Evolutionary conservation across 345 rosid species (phyloP), one percentile per base, ranked within the genome.

Genomic region (Brassica carinata): DNA sequence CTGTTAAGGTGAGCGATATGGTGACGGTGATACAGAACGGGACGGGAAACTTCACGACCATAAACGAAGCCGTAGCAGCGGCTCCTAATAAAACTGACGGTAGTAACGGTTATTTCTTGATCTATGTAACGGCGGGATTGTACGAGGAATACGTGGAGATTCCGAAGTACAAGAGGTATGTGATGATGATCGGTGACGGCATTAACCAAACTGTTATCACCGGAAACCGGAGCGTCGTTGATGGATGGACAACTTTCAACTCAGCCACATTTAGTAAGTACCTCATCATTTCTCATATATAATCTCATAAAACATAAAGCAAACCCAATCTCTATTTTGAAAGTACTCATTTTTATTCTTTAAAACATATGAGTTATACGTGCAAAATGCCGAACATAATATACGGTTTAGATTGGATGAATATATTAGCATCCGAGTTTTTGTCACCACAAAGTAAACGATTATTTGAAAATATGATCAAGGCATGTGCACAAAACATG

Each of bases 161-260:
- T 70, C 74, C 93, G 2, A 96, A 89, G 87, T 85, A 85, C 62
- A 96, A 93, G 79, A 85, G 65, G 11, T 90, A 90, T 40, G 87
- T 96, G 53, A 91, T 93, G 94, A 93, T 96, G 87, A 73, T 93
- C 8, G 99, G 99, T 7, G 99, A 89, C 5, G 99, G 98, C 26
- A 93, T 96, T 79, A 89, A 90, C 82, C 87, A 79, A 76, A 96
- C 99, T 0, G 67, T 96, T 18, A 89, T 96, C 61, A 93, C 97
- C 13, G 97, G 99, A 6, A 93, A 91, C 70, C 88, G 90, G 2
- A 96, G 93, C 77, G 91, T 88, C 7, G 94, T 64, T 72, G 99
- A 92, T 34, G 92, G 92, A 5, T 93, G 96, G 99, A 93, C 96
- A 17, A 96, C 97, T 29, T 93, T 93, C 85, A 88, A 90, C 55